phyloP scores from a whole-genome alignment of 352 stramenopile genomes.

The Globisporangium abappressorium region DNA sequence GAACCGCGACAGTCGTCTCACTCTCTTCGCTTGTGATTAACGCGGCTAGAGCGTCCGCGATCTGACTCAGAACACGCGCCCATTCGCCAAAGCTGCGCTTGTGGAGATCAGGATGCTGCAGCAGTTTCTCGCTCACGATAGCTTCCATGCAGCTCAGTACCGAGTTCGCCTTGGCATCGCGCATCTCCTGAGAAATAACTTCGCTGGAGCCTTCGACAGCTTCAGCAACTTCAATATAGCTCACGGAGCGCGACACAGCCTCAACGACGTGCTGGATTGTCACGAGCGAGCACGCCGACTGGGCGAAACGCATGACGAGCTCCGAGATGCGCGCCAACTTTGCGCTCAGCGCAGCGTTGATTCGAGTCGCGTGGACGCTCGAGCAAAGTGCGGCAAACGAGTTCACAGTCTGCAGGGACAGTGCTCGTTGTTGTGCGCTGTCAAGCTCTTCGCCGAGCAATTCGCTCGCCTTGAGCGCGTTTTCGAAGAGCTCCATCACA shows the following conservation, averaged over 20 bases:
- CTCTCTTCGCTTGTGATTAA: background rate
- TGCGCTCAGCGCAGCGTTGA: conserved; percentile 9
- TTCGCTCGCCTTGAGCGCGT: conserved; percentile 22
- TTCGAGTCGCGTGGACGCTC: conserved; percentile 6
- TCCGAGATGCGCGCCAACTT: conserved; percentile 27
- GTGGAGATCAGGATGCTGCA: conserved; percentile 50
- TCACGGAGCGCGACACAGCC: conserved; percentile 1
- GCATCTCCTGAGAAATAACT: background rate
- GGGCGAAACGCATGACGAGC: conserved; percentile 32
- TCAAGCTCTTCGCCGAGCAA: conserved; percentile 31
- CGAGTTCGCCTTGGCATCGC: background rate
- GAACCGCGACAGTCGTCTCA: background rate
- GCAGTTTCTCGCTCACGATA: conserved; percentile 34
- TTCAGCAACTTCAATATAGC: background rate
- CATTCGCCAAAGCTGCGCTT: conserved; percentile 48
- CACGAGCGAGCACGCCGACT: conserved; percentile 33
- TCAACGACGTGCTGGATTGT: conserved; percentile 33
- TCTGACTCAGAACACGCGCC: conserved; percentile 33
- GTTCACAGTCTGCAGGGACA: conserved; percentile 36
- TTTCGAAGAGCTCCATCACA: conserved; percentile 40
- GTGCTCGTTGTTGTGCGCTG: conserved; percentile 29
- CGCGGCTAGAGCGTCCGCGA: conserved; percentile 29
- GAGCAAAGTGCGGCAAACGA: conserved; percentile 37
- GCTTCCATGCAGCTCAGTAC: conserved; percentile 34
- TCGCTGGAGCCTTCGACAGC: background rate